Conservation (phyloP, 345 rosid species). For the Syzygium jambos region DNA sequence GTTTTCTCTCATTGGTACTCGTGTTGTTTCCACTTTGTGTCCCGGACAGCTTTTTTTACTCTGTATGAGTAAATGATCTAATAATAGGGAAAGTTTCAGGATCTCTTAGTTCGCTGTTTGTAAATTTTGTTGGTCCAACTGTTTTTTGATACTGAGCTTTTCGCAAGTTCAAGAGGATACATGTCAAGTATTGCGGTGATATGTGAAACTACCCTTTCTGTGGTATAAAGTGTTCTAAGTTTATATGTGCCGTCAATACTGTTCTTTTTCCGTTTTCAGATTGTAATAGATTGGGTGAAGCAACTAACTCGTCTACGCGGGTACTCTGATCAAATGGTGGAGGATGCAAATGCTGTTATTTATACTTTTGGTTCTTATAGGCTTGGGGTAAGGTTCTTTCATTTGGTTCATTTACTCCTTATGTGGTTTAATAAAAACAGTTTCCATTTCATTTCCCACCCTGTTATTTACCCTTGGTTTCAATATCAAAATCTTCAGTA, state of each 20-base stretch:
- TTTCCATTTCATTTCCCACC: neutral
- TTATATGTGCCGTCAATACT: neutral
- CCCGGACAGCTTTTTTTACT: neutral
- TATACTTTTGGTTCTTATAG: constrained; percentile 94
- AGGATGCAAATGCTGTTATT: constrained; percentile 85
- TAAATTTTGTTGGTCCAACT: neutral
- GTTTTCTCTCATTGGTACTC: neutral
- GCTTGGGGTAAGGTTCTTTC: constrained; percentile 55
- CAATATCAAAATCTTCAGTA: neutral
- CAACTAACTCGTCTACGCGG: constrained; percentile 60
- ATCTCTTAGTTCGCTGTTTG: neutral
- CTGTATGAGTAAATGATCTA: neutral
- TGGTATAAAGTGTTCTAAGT: neutral
- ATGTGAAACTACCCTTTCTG: neutral
- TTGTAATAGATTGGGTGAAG: constrained; percentile 83
- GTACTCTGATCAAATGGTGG: constrained; percentile 84
- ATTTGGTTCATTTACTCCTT: neutral
- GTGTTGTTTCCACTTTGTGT: neutral
- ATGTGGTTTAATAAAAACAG: neutral
- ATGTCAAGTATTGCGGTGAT: neutral
- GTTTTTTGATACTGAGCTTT: neutral
- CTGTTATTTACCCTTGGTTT: neutral
- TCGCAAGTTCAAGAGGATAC: neutral
- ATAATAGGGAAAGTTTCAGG: neutral
- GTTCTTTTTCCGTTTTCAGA: constrained; percentile 15